Evolutionary conservation across 2,329 filamentous ascomycete species (phyloP).

Genomic region (Diaporthe velutina): DNA sequence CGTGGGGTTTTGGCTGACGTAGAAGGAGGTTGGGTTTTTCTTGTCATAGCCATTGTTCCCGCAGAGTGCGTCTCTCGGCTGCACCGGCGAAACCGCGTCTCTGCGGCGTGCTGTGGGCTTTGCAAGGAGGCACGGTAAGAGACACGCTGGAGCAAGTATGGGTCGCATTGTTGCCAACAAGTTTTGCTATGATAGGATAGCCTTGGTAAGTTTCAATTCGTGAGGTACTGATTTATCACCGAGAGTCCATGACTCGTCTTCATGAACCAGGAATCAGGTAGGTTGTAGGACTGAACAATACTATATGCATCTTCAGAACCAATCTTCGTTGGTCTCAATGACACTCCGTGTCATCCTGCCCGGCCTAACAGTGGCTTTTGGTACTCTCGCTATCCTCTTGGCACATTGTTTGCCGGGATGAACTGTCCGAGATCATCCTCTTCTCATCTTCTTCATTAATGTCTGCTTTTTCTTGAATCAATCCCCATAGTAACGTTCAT

Average conservation of each 20-base stretch:
- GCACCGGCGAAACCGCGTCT: background rate
- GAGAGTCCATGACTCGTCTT: too few species aligned
- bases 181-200: too few species aligned
- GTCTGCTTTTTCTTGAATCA: background rate
- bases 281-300: background rate
- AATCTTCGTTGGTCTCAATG: background rate
- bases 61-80: background rate
- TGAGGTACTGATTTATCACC: too few species aligned
- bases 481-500: background rate
- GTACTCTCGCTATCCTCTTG: background rate
- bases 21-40: background rate
- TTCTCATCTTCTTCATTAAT: background rate
- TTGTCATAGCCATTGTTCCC: background rate
- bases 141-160: background rate
- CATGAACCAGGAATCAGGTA: too few species aligned
- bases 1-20: background rate
- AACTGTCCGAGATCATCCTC: background rate
- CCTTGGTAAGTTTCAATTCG: background rate
- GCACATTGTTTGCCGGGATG: background rate
- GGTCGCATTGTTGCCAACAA: background rate
- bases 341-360: background rate
- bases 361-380: background rate
- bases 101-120: background rate
- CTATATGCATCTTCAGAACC: background rate
- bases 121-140: background rate